Base-by-base conservation (phyloP, 1,139 yeast genomes). In the Debaryomyces coudertii region DNA sequence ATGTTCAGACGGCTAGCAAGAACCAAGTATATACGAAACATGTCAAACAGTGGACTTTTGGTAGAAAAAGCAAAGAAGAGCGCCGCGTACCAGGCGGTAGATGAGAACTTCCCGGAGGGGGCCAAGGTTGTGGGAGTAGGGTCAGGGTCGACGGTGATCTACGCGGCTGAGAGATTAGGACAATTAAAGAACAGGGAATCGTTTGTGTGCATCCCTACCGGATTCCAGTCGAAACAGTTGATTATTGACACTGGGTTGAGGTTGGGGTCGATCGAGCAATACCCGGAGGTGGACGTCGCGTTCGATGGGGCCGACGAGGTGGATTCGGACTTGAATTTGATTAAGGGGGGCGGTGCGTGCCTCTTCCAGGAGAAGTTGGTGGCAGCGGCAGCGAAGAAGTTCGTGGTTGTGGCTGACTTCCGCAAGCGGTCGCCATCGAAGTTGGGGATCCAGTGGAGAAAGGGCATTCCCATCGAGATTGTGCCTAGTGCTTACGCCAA, bases 221-320 rank as follows among this genome's bases (percentile, higher is more conserved):
- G 99, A 1, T 95, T 90, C 76, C 99, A 95, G 69, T 87, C 96
- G 42, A 87, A 87, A 59, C 90, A 85, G 58, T 77, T 95, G 56
- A 90, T 95, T 55, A 74, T 89, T 48, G 87, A 82, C 46, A 92
- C 90, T 57, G 95, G 95, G 0, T 76, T 95, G 55, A 77, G 65
- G 31, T 75, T 92, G 54, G 97, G 96, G 1, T 73, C 87, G 5
- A 82, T 93, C 53, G 98, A 93, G 61, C 92, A 89, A 69, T 85
- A 72, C 57, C 83, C 90, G 1, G 77, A 78, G 27, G 71, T 95
- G 36, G 99, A 93, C 62, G 83, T 93, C 57, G 97, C 97, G 2
- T 93, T 95, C 63, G 99, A 95, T 66, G 99, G 99, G 36, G 99
- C 99, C 7, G 99, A 95, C 68, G 99, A 95, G 66, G 95, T 92